Evolutionary conservation across 1,284 basidiomycete species (phyloP).

Genomic region (Coniferiporia weirii): DNA sequence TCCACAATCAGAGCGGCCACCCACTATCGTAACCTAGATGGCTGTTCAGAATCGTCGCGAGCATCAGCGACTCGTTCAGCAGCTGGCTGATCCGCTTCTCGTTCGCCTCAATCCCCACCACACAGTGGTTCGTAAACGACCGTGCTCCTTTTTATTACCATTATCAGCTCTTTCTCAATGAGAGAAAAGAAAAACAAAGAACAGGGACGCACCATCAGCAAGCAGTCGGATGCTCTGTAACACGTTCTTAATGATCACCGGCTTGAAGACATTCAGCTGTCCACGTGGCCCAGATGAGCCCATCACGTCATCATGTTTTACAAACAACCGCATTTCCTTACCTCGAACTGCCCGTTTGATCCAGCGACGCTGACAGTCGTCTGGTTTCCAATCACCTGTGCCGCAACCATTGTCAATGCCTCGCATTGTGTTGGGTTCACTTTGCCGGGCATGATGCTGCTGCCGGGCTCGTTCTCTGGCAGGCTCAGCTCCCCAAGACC

Average conservation of each 20-base stretch:
- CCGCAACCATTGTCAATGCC: constrained; percentile 97
- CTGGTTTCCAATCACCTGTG: constrained; percentile 98
- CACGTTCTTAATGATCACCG: constrained; percentile 97
- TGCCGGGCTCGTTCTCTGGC: constrained; percentile 99
- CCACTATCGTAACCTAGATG: constrained; percentile 92
- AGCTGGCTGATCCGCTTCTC: constrained; percentile 87
- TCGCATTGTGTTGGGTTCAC: constrained; percentile 99
- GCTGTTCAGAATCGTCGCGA: constrained; percentile 92
- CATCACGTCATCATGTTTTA: constrained; percentile 14
- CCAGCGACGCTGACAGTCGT: constrained; percentile 91
- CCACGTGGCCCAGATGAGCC: constrained; percentile 9
- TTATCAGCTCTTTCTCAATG: neutral
- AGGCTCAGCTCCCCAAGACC: constrained; percentile 92
- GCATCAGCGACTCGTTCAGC: constrained; percentile 93
- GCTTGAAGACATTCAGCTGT: constrained; percentile 98
- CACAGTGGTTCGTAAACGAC: constrained; percentile 96
- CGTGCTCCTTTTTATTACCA: constrained; percentile 53
- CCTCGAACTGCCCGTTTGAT: constrained; percentile 96
- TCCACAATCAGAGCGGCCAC: constrained; percentile 31
- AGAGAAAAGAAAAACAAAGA: no score
- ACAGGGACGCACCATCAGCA: constrained; percentile 81
- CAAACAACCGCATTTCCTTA: constrained; percentile 26
- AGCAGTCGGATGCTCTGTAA: constrained; percentile 93
- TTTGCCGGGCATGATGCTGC: constrained; percentile 99
- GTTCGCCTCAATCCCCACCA: constrained; percentile 95